phyloP scores from a whole-genome alignment of 2,329 filamentous ascomycete genomes.

The Orbilia ellipsospora region DNA sequence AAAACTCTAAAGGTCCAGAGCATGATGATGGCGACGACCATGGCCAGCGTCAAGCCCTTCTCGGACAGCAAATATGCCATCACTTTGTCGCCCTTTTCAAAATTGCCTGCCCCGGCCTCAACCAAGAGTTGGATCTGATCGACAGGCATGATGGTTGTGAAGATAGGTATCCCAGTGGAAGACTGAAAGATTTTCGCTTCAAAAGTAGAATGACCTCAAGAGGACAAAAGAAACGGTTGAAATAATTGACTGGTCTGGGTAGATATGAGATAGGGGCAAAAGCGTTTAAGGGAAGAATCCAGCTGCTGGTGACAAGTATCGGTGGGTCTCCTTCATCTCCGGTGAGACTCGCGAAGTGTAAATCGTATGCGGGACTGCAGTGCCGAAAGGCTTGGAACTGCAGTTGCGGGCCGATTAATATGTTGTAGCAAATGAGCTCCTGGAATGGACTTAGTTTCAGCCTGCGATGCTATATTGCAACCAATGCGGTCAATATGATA shows the following conservation, averaged over 20 bases:
- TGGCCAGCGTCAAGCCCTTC: slow-evolving; percentile 40
- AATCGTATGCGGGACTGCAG: neutral
- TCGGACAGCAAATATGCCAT: slow-evolving; percentile 35
- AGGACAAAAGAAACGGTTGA: neutral
- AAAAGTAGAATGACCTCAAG: neutral
- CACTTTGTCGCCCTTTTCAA: slow-evolving; percentile 26
- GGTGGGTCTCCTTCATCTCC: slow-evolving; percentile 49
- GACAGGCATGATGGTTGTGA: slow-evolving; percentile 29
- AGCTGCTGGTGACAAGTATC: slow-evolving; percentile 26
- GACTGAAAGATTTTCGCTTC: neutral
- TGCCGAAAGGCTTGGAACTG: neutral
- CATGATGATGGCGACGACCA: slow-evolving; percentile 28
- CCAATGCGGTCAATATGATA: too few species aligned
- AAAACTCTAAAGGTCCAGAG: slow-evolving; percentile 46
- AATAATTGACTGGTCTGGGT: neutral
- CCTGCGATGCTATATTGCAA: neutral
- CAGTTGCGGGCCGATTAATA: neutral
- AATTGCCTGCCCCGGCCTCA: slow-evolving; percentile 7
- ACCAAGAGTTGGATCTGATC: slow-evolving; percentile 37
- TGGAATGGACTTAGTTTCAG: neutral
- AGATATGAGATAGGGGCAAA: neutral
- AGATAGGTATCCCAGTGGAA: neutral
- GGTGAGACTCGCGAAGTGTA: slow-evolving; percentile 7
- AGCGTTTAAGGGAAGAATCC: slow-evolving; percentile 33
- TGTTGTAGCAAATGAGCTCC: neutral